These are phyloP conservation scores for Monosporascus sp. DNA, from an alignment of 2,329 filamentous ascomycete genomes.

Conservation along the genomic window DNA sequence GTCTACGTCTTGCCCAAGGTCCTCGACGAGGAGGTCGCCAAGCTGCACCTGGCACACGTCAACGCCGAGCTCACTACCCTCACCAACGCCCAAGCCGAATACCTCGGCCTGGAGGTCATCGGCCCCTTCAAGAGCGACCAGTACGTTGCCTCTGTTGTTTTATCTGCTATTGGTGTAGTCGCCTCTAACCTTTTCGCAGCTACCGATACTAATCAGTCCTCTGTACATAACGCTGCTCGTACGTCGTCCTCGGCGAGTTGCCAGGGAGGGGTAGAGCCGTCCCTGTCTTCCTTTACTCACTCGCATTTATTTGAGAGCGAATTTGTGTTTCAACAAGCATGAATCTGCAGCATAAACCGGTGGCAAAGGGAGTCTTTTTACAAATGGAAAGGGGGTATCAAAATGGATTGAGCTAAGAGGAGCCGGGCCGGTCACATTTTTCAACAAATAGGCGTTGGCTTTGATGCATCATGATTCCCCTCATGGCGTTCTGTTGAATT, in stretches of 20 bases:
- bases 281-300: slow-evolving; percentile 3
- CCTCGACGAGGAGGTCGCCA: slow-evolving; percentile 96
- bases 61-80: slow-evolving; percentile 91
- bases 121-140: slow-evolving; percentile 96
- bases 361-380: slow-evolving; percentile 16
- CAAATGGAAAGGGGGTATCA: slow-evolving; percentile 19
- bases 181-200: slow-evolving; percentile 32
- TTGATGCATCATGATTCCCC: slow-evolving; percentile 34
- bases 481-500: slow-evolving; percentile 30
- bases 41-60: slow-evolving; percentile 87
- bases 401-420: slow-evolving; percentile 18
- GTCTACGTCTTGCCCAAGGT: slow-evolving; percentile 99
- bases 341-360: slow-evolving; percentile 25
- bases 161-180: background rate
- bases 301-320: slow-evolving; percentile 4
- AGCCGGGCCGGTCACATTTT: slow-evolving; percentile 29
- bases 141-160: slow-evolving; percentile 45
- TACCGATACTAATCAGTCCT: slow-evolving; percentile 60
- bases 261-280: slow-evolving; percentile 11
- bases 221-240: slow-evolving; percentile 18
- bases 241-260: slow-evolving; percentile 1
- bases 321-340: slow-evolving; percentile 28
- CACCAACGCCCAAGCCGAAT: slow-evolving; percentile 83
- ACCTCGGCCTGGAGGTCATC: slow-evolving; percentile 78
- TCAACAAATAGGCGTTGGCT: slow-evolving; percentile 34